Evolutionary conservation across 2,329 filamentous ascomycete species (phyloP), one percentile per base, ranked within the genome.

Genomic region (Byssothecium circinans): DNA sequence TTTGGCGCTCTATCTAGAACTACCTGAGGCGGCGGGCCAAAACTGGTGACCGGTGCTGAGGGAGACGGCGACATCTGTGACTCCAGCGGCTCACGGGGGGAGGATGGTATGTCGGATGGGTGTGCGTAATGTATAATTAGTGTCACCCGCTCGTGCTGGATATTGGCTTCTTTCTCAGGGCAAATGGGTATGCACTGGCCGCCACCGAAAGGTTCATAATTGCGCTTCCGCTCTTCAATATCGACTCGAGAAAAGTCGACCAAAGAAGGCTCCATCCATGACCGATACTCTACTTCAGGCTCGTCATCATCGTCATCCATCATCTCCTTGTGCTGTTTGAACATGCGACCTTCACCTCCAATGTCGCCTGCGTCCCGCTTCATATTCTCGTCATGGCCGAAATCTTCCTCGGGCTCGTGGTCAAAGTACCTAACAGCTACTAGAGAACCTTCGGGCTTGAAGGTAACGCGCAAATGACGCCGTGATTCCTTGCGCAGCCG

Each of bases 401-500:
- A 78, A 57, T 89, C 86, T 63, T 91, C 87, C 1, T 81, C 79
- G 1, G 82, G 83, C 52, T 89, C 85, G 59, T 89, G 87, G 45
- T 84, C 82, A 71, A 91, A 91, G 41, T 85, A 74, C 53, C 82
- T 81, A 45, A 89, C 75, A 56, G 88, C 76, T 1, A 84, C 84
- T 23, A 92, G 77, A 23, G 83, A 80, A 15, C 80, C 74, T 41
- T 86, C 87, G 0, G 83, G 78, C 62, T 85, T 88, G 78, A 87
- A 92, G 6, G 74, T 80, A 5, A 92, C 88, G 11, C 84, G 80
- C 18, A 91, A 74, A 53, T 86, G 83, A 29, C 86, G 80, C 40
- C 88, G 81, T 49, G 82, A 79, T 64, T 91, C 87, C 61, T 89
- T 91, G 29, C 87, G 82, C 4, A 89, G 73, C 10, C 88, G 81